Base-by-base conservation (phyloP, 306 rosid species). In the Sechiopsis laciniata region DNA sequence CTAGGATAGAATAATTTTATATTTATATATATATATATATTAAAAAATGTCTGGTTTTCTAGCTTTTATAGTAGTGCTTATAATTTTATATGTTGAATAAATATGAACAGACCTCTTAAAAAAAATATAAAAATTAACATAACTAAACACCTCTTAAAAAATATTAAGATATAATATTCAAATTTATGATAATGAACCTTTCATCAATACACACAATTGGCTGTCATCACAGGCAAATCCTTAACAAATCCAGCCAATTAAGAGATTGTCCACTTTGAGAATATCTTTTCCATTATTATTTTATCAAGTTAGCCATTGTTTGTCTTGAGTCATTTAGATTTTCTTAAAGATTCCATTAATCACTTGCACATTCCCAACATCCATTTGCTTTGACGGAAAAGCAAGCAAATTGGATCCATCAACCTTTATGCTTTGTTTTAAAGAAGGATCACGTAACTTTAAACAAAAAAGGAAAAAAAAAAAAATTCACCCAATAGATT, bases 241-340 rank as follows among this genome's bases (percentile, higher is more conserved):
- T 45, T 6, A n/a, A 4, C n/a, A 42, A 67, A 67, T 67, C 72
- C 72, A 67, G 72, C 72, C 72, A 10, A 67, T 67, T 67, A 3
- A 67, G 20, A 46, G 7, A 45, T 10, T 65, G 71, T n/a, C 71
- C 71, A 37, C 71, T 37, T 8, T 10, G 29, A 16, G 16, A 17
- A 1, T 67, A 7, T 12, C 37, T 10, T 21, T 17, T 51, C 48
- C 55, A 6, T 19, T 2, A 67, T 20, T 67, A 67, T 67, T 67
- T 66, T 45, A 45, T 45, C 46, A 32, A 32, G 37, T 4, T 66
- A 3, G 4, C 10, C 17, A 3, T 46, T 67, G 19, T 12, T 67
- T 67, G 72, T 67, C 55, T 67, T 66, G 24, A 66, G 17, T 67
- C 72, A 67, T 46, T 67, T 67, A 19, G 32, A 67, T 67, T 46